A percentile compares a stretch with the other conserved stretches of the same genome.
Evolutionary conservation across 306 rosid genomes (phyloP).

Genomic region (Rosa chinensis): DNA sequence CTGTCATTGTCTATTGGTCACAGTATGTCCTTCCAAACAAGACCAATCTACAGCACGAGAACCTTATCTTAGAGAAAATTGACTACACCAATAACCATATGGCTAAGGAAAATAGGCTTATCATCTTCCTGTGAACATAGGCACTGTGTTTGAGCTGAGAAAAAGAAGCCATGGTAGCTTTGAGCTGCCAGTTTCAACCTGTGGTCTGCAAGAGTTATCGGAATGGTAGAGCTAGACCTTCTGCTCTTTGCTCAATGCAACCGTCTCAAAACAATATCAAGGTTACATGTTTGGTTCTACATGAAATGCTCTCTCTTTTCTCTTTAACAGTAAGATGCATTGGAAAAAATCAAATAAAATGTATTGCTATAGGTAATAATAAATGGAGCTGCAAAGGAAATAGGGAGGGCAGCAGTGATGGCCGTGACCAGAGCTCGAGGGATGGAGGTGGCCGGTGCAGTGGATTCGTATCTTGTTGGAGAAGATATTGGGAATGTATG

Average conservation of each 20-base stretch:
- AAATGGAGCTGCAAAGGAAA: constrained; percentile 94
- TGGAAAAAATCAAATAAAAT: background rate
- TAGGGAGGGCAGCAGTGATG: constrained; percentile 82
- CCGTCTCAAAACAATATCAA: constrained; percentile 65
- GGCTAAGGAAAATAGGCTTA: constrained; percentile 44
- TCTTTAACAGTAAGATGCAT: background rate
- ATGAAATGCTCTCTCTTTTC: background rate
- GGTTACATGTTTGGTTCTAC: constrained; percentile 37
- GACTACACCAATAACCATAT: constrained; percentile 11
- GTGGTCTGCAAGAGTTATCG: constrained; percentile 32
- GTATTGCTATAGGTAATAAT: constrained; percentile 56
- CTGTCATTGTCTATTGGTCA: constrained; percentile 17
- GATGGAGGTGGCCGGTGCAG: constrained; percentile 64
- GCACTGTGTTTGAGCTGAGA: constrained; percentile 3
- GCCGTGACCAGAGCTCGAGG: constrained; percentile 81
- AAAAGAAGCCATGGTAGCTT: constrained; percentile 57
- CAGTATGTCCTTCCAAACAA: constrained; percentile 9
- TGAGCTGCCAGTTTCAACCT: constrained; percentile 55
- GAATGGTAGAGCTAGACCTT: constrained; percentile 34
- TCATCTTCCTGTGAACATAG: constrained; percentile 34
- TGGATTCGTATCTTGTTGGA: constrained; percentile 46
- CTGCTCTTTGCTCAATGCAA: constrained; percentile 57
- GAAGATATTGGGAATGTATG: constrained; percentile 63
- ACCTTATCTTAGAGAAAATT: constrained; percentile 45
- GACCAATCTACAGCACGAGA: constrained; percentile 24